phyloP scores from a whole-genome alignment of 2,329 filamentous ascomycete species.

The Lojkania enalia region DNA sequence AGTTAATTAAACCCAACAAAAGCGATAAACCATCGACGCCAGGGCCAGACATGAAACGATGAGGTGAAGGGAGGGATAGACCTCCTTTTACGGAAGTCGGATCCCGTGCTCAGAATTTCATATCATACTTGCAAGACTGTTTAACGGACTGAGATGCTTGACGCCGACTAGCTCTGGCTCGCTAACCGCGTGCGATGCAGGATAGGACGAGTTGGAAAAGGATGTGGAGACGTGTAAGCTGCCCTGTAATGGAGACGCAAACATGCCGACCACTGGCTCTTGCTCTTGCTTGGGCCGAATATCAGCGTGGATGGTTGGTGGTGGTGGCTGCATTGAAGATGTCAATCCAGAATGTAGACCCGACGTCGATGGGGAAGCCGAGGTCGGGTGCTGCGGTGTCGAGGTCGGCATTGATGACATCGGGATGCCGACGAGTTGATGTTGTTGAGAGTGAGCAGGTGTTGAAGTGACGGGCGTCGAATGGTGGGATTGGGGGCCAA shows the following conservation, averaged over 20 bases:
- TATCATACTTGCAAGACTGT: conserved; percentile 44
- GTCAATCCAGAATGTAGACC: neutral
- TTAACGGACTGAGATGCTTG: conserved; percentile 34
- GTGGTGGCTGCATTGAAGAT: conserved; percentile 13
- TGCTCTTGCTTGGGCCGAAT: conserved; percentile 24
- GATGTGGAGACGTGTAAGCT: conserved; percentile 20
- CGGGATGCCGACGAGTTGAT: conserved; percentile 25
- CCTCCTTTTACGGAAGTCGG: conserved; percentile 12
- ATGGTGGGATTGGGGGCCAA: neutral
- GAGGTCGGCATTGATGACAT: conserved; percentile 11
- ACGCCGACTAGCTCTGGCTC: conserved; percentile 43
- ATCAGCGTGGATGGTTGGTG: conserved; percentile 23
- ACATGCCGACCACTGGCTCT: conserved; percentile 32
- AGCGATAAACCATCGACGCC: too few species aligned
- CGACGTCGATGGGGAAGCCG: conserved; percentile 23
- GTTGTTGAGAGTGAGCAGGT: conserved; percentile 3
- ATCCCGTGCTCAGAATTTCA: conserved; percentile 16
- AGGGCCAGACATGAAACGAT: neutral
- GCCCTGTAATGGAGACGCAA: conserved; percentile 36
- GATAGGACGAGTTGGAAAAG: conserved; percentile 18
- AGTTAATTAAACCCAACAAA: neutral
- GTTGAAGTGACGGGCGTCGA: neutral
- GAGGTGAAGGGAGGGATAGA: neutral
- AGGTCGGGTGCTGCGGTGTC: conserved; percentile 20
- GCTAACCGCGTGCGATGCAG: conserved; percentile 33